phyloP scores from a whole-genome alignment of 1,284 basidiomycete genomes.

The Mycosarcoma mackinlayi region DNA sequence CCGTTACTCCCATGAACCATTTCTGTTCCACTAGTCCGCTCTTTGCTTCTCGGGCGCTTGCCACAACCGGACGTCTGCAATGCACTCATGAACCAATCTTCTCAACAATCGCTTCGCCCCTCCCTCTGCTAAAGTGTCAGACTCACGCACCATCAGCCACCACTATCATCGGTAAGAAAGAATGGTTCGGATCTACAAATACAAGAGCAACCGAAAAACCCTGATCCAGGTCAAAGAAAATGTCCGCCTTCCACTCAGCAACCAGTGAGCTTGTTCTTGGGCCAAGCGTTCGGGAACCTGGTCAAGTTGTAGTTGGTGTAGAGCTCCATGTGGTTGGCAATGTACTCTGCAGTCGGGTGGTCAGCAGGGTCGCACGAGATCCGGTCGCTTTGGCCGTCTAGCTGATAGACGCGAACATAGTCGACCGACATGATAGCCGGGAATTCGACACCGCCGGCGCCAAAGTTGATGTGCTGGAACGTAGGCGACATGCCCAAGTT shows the following conservation, averaged over 20 bases:
- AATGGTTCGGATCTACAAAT: conserved; percentile 14
- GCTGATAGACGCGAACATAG: conserved; percentile 63
- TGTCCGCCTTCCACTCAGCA: conserved; percentile 17
- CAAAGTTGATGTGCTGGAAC: conserved; percentile 62
- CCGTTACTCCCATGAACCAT: background rate
- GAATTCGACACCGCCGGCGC: conserved; percentile 43
- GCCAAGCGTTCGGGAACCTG: conserved; percentile 44
- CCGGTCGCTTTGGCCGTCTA: conserved; percentile 40
- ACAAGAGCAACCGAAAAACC: background rate
- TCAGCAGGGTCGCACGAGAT: conserved; percentile 62
- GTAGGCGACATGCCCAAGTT: conserved; percentile 63
- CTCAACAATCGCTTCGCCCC: background rate
- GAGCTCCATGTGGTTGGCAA: conserved; percentile 57
- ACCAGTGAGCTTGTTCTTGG: conserved; percentile 58
- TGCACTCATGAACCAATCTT: conserved; percentile 2
- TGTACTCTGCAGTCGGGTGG: conserved; percentile 64
- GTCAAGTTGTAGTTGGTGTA: conserved; percentile 67
- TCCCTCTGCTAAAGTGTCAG: background rate
- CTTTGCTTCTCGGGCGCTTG: background rate
- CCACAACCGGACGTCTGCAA: conserved; percentile 5
- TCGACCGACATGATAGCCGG: conserved; percentile 58
- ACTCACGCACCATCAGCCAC: background rate
- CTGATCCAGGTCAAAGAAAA: background rate
- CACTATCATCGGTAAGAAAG: background rate
- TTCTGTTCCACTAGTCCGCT: background rate